Evolutionary conservation across 2,329 filamentous ascomycete species (phyloP).

Genomic region (Colletotrichum lentis): DNA sequence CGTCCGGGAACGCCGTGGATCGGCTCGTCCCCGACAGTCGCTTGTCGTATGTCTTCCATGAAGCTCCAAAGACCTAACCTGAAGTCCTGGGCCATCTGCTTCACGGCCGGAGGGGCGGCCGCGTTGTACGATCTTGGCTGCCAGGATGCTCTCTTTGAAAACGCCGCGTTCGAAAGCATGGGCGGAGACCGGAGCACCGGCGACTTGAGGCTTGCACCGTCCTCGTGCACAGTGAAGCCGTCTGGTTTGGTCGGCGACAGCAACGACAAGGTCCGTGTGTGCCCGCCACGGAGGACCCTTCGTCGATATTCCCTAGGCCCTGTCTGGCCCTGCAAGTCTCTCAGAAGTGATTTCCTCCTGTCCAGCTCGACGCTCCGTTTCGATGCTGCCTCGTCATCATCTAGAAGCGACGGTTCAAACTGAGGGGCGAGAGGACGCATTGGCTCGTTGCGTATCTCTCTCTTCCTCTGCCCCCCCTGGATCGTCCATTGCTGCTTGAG

Average conservation of each 20-base stretch:
- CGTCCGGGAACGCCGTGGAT: conserved; percentile 61
- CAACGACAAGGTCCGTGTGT: conserved; percentile 75
- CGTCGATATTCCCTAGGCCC: conserved; percentile 57
- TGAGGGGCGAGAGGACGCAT: conserved; percentile 49
- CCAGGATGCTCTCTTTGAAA: conserved; percentile 68
- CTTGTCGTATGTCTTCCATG: conserved; percentile 92
- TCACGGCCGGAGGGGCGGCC: conserved; percentile 55
- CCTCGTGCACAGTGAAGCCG: conserved; percentile 56
- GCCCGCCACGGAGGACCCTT: conserved; percentile 73
- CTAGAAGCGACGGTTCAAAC: conserved; percentile 44
- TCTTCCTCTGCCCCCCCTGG: conserved; percentile 80
- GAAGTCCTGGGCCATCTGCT: conserved; percentile 89
- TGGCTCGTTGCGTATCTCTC: conserved; percentile 69
- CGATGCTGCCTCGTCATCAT: conserved; percentile 49
- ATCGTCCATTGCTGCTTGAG: conserved; percentile 86
- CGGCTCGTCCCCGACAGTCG: conserved; percentile 93
- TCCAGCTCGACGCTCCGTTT: conserved; percentile 71
- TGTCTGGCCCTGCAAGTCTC: conserved; percentile 52
- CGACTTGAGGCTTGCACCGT: conserved; percentile 55
- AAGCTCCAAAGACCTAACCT: conserved; percentile 92
- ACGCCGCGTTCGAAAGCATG: conserved; percentile 48
- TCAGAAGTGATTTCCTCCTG: conserved; percentile 72
- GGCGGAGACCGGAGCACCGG: conserved; percentile 43
- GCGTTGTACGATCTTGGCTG: conserved; percentile 60
- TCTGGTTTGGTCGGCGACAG: conserved; percentile 72